Evolutionary conservation across 768 basidiomycete species (phyloP).

Genomic region (Trametes cubensis): DNA sequence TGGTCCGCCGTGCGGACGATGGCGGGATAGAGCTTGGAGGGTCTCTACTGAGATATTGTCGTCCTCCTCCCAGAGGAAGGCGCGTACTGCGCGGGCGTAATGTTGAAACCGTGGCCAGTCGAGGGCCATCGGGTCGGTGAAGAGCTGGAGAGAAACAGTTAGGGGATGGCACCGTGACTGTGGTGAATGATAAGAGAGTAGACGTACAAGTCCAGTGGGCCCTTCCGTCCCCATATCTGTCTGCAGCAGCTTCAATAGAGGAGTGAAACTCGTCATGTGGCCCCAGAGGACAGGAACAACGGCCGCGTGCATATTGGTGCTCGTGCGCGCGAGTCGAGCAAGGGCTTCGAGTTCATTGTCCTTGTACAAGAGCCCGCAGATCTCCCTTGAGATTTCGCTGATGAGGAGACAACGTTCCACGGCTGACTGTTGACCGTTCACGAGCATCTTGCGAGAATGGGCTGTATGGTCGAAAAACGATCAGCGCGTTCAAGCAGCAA

Average conservation of each 20-base stretch:
- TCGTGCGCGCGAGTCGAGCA: neutral
- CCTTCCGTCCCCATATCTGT: neutral
- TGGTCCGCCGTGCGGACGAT: neutral
- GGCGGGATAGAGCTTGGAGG: neutral
- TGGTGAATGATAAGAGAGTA: neutral
- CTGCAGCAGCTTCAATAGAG: slow-evolving; percentile 8
- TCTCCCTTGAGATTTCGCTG: slow-evolving; percentile 1
- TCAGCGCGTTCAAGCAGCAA: neutral
- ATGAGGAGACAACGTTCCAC: slow-evolving; percentile 6
- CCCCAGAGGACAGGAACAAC: slow-evolving; percentile 1
- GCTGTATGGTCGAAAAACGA: neutral
- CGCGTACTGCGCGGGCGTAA: slow-evolving; percentile 7
- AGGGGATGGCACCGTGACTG: neutral
- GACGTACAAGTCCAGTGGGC: neutral
- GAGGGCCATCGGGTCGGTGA: neutral
- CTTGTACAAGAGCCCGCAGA: neutral
- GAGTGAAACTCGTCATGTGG: neutral
- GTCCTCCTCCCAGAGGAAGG: neutral
- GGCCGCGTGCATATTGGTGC: neutral
- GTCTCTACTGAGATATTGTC: neutral
- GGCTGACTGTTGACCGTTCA: neutral
- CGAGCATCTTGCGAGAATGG: neutral
- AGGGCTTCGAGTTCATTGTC: neutral
- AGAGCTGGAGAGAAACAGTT: neutral
- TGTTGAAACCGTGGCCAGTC: slow-evolving; percentile 11